A percentile compares a stretch with the other conserved stretches of the same genome.
Conservation (phyloP, 2,329 filamentous ascomycete species). For the Aspergillus ibericus region DNA sequence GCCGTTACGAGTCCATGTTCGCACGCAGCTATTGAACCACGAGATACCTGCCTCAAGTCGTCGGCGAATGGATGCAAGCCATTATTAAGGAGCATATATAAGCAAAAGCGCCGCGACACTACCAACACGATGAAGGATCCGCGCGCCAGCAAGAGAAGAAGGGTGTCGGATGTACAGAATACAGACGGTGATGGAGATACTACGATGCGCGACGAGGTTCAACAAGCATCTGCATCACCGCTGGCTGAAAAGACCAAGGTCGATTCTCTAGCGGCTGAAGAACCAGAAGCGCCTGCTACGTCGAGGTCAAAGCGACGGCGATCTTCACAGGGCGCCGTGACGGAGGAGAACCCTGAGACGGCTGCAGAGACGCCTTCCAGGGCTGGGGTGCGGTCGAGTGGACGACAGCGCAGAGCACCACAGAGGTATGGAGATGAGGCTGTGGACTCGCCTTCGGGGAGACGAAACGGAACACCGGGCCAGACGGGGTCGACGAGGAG, state of each 20-base stretch:
- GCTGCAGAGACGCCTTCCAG: slow-evolving; percentile 25
- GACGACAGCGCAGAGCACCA: slow-evolving; percentile 36
- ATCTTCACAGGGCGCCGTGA: slow-evolving; percentile 16
- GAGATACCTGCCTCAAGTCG: neutral
- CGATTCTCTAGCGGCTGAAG: slow-evolving; percentile 16
- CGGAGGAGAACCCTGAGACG: slow-evolving; percentile 8
- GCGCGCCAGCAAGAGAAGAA: slow-evolving; percentile 38
- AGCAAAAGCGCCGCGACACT: neutral
- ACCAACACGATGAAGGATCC: slow-evolving; percentile 35
- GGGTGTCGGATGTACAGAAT: slow-evolving; percentile 29
- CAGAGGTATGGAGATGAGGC: slow-evolving; percentile 33
- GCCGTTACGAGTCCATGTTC: neutral
- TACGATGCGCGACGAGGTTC: slow-evolving; percentile 26
- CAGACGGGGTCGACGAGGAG: slow-evolving; percentile 23
- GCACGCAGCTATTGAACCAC: neutral
- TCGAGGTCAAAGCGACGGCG: slow-evolving; percentile 27
- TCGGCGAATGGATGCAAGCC: neutral
- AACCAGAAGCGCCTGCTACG: slow-evolving; percentile 15
- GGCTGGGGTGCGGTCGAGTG: slow-evolving; percentile 33
- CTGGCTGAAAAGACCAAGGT: slow-evolving; percentile 18
- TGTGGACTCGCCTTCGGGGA: slow-evolving; percentile 20
- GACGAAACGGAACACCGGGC: slow-evolving; percentile 18
- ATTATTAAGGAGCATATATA: neutral
- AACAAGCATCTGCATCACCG: slow-evolving; percentile 17
- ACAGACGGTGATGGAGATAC: slow-evolving; percentile 33